phyloP scores from a whole-genome alignment of 2,329 filamentous ascomycete species.

The Exophiala sideris region DNA sequence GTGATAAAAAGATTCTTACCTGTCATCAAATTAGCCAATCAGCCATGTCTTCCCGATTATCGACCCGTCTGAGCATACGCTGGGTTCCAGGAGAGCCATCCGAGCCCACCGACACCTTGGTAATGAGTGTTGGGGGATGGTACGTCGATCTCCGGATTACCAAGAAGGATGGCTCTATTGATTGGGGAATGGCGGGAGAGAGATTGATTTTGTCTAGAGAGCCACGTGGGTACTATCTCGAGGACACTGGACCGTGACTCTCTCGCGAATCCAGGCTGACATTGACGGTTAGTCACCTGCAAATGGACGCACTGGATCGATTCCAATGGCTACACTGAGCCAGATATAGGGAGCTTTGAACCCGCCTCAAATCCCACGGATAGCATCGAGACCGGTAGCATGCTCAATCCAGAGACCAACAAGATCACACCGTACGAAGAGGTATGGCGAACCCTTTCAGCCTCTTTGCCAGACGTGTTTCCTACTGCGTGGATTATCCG shows the following conservation, averaged over 20 bases:
- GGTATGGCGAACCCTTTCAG: slow-evolving; percentile 11
- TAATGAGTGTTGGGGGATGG: slow-evolving; percentile 42
- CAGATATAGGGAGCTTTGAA: slow-evolving; percentile 24
- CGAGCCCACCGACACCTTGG: slow-evolving; percentile 44
- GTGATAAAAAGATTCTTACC: too few species aligned
- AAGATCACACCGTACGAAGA: slow-evolving; percentile 58
- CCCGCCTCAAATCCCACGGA: slow-evolving; percentile 42
- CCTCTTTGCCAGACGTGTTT: slow-evolving; percentile 1
- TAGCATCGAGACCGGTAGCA: slow-evolving; percentile 31
- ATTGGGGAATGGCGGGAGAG: slow-evolving; percentile 46
- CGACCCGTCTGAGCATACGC: slow-evolving; percentile 43
- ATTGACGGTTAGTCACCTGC: slow-evolving; percentile 1
- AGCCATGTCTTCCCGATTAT: slow-evolving; percentile 26
- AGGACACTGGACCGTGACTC: background rate
- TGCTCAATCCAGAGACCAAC: slow-evolving; percentile 15
- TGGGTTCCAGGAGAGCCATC: slow-evolving; percentile 41
- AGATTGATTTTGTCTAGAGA: slow-evolving; percentile 36
- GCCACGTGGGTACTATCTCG: slow-evolving; percentile 32
- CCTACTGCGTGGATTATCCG: slow-evolving; percentile 11
- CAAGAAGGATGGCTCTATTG: slow-evolving; percentile 35
- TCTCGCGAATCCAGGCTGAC: background rate
- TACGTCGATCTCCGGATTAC: slow-evolving; percentile 44
- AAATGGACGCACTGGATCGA: slow-evolving; percentile 21
- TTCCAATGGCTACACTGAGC: slow-evolving; percentile 17
- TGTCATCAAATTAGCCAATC: background rate